A percentile compares a stretch with the other conserved stretches of the same genome.
phyloP scores from a whole-genome alignment of 306 rosid species.

The Acacia confusa region DNA sequence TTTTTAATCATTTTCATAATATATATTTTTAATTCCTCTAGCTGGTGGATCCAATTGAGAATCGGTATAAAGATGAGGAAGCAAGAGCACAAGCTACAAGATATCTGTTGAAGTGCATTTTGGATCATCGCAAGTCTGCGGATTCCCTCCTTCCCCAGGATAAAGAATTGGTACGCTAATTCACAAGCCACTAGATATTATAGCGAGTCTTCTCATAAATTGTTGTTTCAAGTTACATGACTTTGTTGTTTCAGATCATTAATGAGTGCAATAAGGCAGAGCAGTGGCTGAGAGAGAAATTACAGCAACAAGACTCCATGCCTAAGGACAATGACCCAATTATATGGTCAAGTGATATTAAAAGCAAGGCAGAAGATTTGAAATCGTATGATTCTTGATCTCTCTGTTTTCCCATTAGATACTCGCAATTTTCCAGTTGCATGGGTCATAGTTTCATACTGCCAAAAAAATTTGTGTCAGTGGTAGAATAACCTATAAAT shows the following conservation, averaged over 20 bases:
- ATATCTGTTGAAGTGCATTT: conserved; percentile 28
- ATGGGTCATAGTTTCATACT: not conserved
- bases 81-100: conserved; percentile 60
- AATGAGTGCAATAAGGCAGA: conserved; percentile 66
- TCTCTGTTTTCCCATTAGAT: conserved; percentile 8
- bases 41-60: conserved; percentile 91
- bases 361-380: conserved; percentile 54
- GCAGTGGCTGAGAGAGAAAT: conserved; percentile 75
- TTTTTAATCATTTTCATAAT: not conserved
- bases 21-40: conserved; percentile 31
- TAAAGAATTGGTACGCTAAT: conserved; percentile 38
- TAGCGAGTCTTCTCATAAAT: conserved; percentile 29
- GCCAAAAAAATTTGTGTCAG: not conserved
- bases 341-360: conserved; percentile 59
- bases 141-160: conserved; percentile 36
- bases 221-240: conserved; percentile 8
- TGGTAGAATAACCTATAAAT: not conserved
- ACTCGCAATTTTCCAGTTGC: conserved; percentile 3
- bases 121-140: conserved; percentile 17
- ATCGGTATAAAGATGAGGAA: conserved; percentile 80
- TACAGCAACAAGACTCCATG: conserved; percentile 60
- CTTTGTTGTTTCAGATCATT: conserved; percentile 46
- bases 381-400: conserved; percentile 50
- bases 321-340: conserved; percentile 68
- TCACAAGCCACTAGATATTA: not conserved